A percentile compares a stretch with the other conserved stretches of the same genome.
phyloP scores from a whole-genome alignment of 176 grass and related monocot genomes.

The Alloteropsis semialata region DNA sequence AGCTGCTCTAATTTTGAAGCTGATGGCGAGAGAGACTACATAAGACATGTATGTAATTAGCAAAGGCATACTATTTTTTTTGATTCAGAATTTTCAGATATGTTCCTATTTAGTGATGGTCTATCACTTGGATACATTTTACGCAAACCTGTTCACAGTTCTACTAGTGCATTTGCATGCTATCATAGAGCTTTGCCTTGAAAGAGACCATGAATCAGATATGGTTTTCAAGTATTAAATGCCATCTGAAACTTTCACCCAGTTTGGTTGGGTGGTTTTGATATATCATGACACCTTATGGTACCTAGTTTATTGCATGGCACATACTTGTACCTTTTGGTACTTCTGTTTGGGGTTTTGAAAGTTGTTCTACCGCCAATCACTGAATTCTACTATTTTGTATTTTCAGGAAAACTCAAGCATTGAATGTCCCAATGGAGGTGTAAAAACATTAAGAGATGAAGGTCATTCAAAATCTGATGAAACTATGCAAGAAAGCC shows the following conservation, averaged over 20 bases:
- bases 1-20: background rate
- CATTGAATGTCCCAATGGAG: background rate
- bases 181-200: background rate
- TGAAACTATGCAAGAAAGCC: conserved; percentile 4
- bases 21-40: background rate
- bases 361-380: background rate
- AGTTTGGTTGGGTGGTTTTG: background rate
- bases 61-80: background rate
- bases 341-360: background rate
- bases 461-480: background rate
- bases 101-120: background rate
- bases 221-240: background rate
- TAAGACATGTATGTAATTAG: conserved; percentile 7
- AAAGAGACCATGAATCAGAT: background rate
- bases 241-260: background rate
- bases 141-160: background rate
- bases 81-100: background rate
- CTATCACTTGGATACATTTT: background rate
- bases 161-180: background rate
- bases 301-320: background rate
- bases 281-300: no score
- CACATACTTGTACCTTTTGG: background rate
- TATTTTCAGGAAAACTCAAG: conserved; percentile 21
- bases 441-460: background rate
- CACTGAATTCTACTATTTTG: conserved; percentile 17